Conservation (phyloP, 495 filamentous ascomycete species). For the Penicillium cataractarum region DNA sequence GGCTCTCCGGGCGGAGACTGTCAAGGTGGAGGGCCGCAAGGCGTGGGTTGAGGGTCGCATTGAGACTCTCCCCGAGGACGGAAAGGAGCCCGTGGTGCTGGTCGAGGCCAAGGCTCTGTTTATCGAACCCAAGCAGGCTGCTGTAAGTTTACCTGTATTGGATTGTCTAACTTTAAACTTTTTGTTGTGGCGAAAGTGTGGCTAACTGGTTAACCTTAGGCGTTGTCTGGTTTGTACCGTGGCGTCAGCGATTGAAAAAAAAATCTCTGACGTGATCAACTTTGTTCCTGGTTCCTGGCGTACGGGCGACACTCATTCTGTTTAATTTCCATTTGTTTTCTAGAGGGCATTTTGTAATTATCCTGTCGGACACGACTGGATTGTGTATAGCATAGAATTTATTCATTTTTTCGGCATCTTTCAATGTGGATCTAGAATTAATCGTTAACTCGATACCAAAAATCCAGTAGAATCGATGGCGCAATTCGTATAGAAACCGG, state of each 20-base stretch:
- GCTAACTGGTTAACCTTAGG: slow-evolving; percentile 28
- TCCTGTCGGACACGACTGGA: neutral
- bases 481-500: slow-evolving; percentile 3
- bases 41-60: slow-evolving; percentile 94
- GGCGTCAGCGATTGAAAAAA: slow-evolving; percentile 24
- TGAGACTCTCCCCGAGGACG: slow-evolving; percentile 73
- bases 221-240: slow-evolving; percentile 37
- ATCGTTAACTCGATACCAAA: too few species aligned
- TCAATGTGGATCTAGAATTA: too few species aligned
- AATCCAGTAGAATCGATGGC: slow-evolving; percentile 3
- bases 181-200: slow-evolving; percentile 1
- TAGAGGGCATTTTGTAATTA: slow-evolving; percentile 5
- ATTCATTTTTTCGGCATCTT: neutral
- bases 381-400: slow-evolving; percentile 7
- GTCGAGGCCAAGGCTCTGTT: slow-evolving; percentile 85
- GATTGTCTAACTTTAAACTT: neutral
- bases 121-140: slow-evolving; percentile 83
- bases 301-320: neutral
- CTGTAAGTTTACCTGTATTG: slow-evolving; percentile 51
- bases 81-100: slow-evolving; percentile 65
- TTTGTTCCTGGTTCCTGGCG: slow-evolving; percentile 30
- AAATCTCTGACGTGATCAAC: slow-evolving; percentile 19
- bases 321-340: neutral
- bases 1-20: slow-evolving; percentile 78
- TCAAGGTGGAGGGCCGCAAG: slow-evolving; percentile 90